Base-by-base conservation (phyloP, 208 protist genomes). In the Acanthamoeba culbertsoni region DNA sequence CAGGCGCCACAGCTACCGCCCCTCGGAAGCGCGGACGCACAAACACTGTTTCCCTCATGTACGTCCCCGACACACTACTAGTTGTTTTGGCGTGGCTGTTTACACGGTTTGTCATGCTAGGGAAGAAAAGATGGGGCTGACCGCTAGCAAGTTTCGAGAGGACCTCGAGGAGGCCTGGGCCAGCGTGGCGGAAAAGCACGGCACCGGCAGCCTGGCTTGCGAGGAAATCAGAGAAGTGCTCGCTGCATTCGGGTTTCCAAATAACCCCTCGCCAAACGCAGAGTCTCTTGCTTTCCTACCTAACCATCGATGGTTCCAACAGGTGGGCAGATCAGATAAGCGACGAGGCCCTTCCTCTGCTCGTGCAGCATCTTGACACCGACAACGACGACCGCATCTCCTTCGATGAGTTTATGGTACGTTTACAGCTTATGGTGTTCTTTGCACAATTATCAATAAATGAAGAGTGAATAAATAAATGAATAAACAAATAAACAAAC, bases 41-140 rank as follows among this genome's bases (percentile, higher is more conserved):
- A 16, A 55, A 55, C 73, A 84, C 73, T 20, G 28, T 37, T n/a
- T 42, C 73, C 43, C 73, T 84, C 26, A 48, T 55, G 42, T 84
- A 48, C 3, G 14, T 20, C n/a, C 43, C 45, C 8, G n/a, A n/a
- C 57, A 28, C 55, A n/a, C 55, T 63, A 28, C 12, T 63, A 57
- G 20, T 57, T 26, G 18, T 57, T 26, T 57, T 57, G 51, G n/a
- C n/a, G n/a, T n/a, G n/a, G n/a, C n/a, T n/a, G n/a, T n/a, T n/a
- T n/a, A n/a, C n/a, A n/a, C n/a, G n/a, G n/a, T 12, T 28, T 26
- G 20, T 28, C 51, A 6, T n/a, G 23, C 14, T 12, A 77, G 65
- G 33, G 65, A 35, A 43, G 73, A 84, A 31, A 84, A 55, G 73
- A 84, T 84, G 73, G 73, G 73, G 23, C 73, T 84, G 16, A 84